A percentile compares a stretch with the other conserved stretches of the same genome.
Evolutionary conservation across 768 basidiomycete species (phyloP).

Genomic region (Lactifluus volemus): DNA sequence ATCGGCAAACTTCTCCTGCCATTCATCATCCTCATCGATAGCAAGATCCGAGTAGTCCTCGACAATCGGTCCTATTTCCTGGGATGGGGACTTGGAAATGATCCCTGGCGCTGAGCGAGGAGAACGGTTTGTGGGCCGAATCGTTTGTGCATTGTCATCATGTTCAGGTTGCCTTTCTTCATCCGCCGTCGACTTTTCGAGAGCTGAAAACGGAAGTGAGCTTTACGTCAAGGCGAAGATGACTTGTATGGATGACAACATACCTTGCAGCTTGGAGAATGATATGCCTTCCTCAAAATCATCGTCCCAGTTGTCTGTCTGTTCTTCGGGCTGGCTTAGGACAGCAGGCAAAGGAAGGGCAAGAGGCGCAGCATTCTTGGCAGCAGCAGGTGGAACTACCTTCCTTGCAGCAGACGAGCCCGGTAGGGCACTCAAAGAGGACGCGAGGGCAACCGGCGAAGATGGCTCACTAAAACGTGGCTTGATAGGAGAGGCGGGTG

Average conservation of each 20-base stretch:
- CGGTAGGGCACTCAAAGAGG: constrained; percentile 10
- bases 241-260: not conserved
- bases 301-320: constrained; percentile 96
- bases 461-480: constrained; percentile 3
- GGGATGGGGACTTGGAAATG: constrained; percentile 51
- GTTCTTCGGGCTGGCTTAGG: constrained; percentile 70
- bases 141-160: constrained; percentile 45
- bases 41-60: constrained; percentile 92
- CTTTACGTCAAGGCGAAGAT: not conserved
- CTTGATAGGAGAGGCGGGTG: constrained; percentile 25
- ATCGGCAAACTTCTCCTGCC: constrained; percentile 74
- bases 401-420: constrained; percentile 17
- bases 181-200: constrained; percentile 46
- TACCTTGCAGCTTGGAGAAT: constrained; percentile 72
- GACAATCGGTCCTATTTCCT: constrained; percentile 56
- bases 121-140: constrained; percentile 68
- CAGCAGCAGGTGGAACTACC: constrained; percentile 10
- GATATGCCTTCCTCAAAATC: constrained; percentile 95
- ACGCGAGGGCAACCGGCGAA: constrained; percentile 7
- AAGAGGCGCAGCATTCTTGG: constrained; percentile 19
- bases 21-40: constrained; percentile 57
- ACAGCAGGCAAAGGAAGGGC: constrained; percentile 52
- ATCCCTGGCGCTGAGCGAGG: constrained; percentile 33
- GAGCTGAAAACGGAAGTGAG: constrained; percentile 39
- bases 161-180: constrained; percentile 30